Evolutionary conservation across 2,329 filamentous ascomycete genomes (phyloP), one percentile per base, ranked within the genome.

Genomic region (Coccinonectria pachysandricola): DNA sequence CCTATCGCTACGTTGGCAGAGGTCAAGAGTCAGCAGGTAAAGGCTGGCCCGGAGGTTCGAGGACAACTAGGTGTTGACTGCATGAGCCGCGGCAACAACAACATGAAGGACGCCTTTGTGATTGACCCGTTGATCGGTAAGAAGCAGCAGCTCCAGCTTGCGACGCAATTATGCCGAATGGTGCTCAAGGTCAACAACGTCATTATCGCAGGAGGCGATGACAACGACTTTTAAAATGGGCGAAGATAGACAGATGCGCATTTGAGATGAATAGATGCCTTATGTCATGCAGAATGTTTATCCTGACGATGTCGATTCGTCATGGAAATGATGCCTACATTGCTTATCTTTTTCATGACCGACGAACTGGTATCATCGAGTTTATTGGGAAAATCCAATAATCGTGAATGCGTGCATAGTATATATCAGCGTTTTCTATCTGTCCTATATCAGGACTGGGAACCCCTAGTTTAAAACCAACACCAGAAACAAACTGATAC

Each of bases 61-160:
- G 71, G 72, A 45, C 75, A 76, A 43, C 68, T 96, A 35, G 91
- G 91, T 42, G 88, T 98, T 23, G 91, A 98, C 65, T 98, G 92
- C 68, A 96, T 98, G 91, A 75, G 83, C 56, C 80, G 76, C 18
- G 91, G 91, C 43, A 86, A 71, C 64, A 96, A 95, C 60, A 78
- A 96, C 61, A 98, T 98, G 91, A 87, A 81, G 64, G 78, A 94
- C 45, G 83, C 91, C 42, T 98, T 98, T 58, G 91, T 95, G 42
- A 96, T 98, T 53, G 91, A 98, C 53, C 92, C 91, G 27, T 65
- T 98, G 50, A 98, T 98, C 54, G 91, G 91, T 46, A 98, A 98
- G 73, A 82, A 84, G 60, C 87, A 95, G 64, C 91, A 98, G 62
- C 71, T 98, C 35, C 75, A 95, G 63, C 72, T 98, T 40, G 91